Evolutionary conservation across 2,329 filamentous ascomycete species (phyloP).

Genomic region (Cryphonectria radicalis): DNA sequence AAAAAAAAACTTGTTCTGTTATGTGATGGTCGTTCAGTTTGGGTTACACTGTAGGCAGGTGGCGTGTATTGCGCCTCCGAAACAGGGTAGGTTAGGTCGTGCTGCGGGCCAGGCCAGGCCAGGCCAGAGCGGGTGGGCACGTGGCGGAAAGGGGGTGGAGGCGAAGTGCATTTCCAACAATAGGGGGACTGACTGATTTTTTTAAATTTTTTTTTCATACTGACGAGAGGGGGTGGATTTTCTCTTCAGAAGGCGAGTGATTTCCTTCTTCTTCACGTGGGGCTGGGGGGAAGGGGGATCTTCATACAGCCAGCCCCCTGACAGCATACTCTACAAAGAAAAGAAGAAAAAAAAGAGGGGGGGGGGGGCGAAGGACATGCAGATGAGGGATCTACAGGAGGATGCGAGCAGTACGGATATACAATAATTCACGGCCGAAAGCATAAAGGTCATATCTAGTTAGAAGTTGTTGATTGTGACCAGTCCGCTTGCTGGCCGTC

Average conservation of each 20-base stretch:
- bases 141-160: neutral
- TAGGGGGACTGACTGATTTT: neutral
- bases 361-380: neutral
- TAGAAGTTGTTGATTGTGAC: neutral
- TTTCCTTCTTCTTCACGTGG: neutral
- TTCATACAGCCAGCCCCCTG: neutral
- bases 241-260: neutral
- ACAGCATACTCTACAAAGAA: neutral
- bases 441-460: neutral
- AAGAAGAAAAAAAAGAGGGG: too few relatives aligned
- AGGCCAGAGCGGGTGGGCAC: neutral
- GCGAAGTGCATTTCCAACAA: neutral
- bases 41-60: neutral
- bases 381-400: neutral
- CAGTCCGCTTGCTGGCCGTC: neutral
- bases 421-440: neutral
- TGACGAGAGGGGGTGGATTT: neutral
- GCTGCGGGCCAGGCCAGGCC: neutral
- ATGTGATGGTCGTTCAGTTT: neutral
- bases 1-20: too few relatives aligned
- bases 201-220: too few relatives aligned
- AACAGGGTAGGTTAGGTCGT: slow-evolving; percentile 1
- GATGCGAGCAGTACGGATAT: neutral
- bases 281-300: too few relatives aligned
- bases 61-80: neutral